Evolutionary conservation across 352 stramenopile genomes (phyloP), one percentile per base, ranked within the genome.

Genomic region (Pythium myriotylum): DNA sequence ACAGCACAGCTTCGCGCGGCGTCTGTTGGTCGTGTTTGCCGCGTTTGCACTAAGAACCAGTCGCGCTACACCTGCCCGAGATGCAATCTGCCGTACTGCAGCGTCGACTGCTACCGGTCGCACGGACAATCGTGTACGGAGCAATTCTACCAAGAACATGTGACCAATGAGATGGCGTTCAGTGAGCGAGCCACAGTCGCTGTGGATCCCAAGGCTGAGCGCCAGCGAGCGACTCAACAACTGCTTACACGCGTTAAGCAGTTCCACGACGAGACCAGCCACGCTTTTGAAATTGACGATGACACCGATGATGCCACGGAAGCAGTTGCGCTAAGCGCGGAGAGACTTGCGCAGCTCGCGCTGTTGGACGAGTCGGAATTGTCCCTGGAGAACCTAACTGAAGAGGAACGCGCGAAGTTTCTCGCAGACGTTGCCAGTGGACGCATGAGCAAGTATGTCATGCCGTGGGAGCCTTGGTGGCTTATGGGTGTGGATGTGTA

Each of bases 61-160:
- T 72, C 83, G 26, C 78, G 83, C 46, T 96, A 96, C 76, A 91
- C 80, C 13, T 96, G 87, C 77, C 87, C 87, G 20, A 82, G 83
- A 5, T 96, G 87, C 71, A 90, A 89, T 27, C 64, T 71, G 45
- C 73, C 81, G 7, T 96, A 94, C 68, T 96, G 87, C 64, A 83
- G 80, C 54, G 82, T 91, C 9, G 45, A 65, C 22, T 96, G 87
- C 76, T 96, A 92, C 67, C 79, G 81, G 45, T 61, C 59, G 12
- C 87, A 96, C 65, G 77, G 84, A 41, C 65, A 78, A 50, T 58
- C 46, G 12, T 96, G 87, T 59, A 94, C 84, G 0, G 87, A 96
- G 57, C 67, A 72, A 22, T 96, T 96, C 61, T 94, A 85, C 54
- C 79, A 93, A 48, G 68, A 57, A 4, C 79, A 92, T 35, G 84